phyloP scores from a whole-genome alignment of 1,139 yeast species.

The Magnusiomyces tetraspermus region DNA sequence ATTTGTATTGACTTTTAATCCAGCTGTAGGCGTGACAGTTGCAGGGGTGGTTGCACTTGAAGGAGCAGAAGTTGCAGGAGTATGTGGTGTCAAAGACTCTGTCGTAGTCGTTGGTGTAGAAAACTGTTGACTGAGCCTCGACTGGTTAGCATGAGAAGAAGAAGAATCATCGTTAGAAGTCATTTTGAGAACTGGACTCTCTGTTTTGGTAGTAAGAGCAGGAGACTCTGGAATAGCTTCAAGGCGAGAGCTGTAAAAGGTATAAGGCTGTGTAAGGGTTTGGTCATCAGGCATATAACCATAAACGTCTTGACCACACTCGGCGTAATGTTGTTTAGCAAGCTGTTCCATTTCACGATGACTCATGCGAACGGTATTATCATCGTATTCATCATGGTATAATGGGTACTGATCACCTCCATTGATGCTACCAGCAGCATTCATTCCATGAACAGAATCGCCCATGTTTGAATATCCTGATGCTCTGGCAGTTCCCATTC shows the following conservation, averaged over 20 bases:
- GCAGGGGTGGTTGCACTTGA: not conserved
- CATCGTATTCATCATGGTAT: not conserved
- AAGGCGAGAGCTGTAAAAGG: not conserved
- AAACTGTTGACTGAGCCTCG: not conserved
- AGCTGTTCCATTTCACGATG: not conserved
- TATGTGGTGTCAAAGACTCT: not conserved
- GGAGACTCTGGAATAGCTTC: constrained; percentile 1
- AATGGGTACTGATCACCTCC: not conserved
- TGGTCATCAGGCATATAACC: not conserved
- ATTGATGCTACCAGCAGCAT: not conserved
- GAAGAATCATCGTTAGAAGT: not conserved
- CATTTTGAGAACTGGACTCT: not conserved
- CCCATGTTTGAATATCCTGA: not conserved
- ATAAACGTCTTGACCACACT: not conserved
- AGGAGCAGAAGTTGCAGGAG: not conserved
- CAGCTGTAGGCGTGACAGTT: not conserved
- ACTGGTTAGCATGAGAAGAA: not conserved
- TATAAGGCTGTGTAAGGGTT: not conserved
- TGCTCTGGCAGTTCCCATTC: not conserved
- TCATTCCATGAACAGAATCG: not conserved
- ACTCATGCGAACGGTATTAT: not conserved
- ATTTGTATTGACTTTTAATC: not conserved
- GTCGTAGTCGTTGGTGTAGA: not conserved
- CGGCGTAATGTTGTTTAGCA: not conserved
- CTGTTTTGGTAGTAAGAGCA: not conserved